A percentile compares a stretch with the other conserved stretches of the same genome.
Conservation (phyloP, 2,329 filamentous ascomycete genomes). For the Colletotrichum lindemuthianum region DNA sequence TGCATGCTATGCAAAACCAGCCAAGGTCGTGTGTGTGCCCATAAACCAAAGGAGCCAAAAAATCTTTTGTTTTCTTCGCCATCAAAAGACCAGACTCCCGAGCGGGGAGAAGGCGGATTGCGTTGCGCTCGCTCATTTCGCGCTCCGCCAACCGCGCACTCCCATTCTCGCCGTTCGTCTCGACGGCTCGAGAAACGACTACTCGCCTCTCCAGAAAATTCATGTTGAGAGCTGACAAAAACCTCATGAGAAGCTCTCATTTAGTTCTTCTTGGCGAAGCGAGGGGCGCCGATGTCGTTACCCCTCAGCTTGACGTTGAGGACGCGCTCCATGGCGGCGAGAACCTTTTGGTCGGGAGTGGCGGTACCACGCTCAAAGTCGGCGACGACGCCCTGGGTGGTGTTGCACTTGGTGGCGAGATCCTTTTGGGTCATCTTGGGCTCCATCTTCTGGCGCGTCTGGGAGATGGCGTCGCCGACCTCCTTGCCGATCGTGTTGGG, state of each 20-base stretch:
- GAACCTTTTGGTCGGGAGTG: constrained; percentile 84
- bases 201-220: neutral
- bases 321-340: constrained; percentile 80
- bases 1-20: constrained; percentile 33
- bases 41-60: constrained; percentile 4
- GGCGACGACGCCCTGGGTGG: constrained; percentile 80
- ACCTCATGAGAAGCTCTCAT: constrained; percentile 35
- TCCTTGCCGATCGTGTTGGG: constrained; percentile 87
- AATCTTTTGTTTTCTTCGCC: constrained; percentile 3
- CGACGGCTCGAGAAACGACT: neutral
- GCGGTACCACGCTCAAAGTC: constrained; percentile 87
- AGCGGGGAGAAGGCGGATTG: constrained; percentile 1
- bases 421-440: constrained; percentile 97
- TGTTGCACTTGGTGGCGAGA: constrained; percentile 88
- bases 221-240: neutral
- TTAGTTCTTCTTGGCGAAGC: constrained; percentile 77
- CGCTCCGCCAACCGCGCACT: neutral
- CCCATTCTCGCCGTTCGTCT: neutral
- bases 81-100: constrained; percentile 32
- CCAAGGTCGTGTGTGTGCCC: constrained; percentile 2
- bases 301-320: constrained; percentile 91
- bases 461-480: constrained; percentile 85
- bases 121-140: neutral
- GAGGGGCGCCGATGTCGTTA: constrained; percentile 83
- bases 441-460: constrained; percentile 81